Base-by-base conservation (phyloP, 805 yeast genomes). In the Yarrowia deformans region DNA sequence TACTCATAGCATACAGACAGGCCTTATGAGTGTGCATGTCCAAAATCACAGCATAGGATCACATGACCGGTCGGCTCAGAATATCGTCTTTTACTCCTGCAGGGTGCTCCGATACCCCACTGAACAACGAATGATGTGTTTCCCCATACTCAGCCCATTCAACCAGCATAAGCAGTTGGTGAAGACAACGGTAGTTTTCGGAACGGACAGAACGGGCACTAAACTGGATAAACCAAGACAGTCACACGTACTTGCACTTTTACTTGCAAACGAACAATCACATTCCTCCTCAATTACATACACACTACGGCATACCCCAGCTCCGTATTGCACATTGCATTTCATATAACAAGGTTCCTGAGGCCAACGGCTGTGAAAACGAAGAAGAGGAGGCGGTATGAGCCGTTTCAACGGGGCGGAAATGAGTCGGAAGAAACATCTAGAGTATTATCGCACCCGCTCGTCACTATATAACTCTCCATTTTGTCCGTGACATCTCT, bases 51-150 rank as follows among this genome's bases (percentile, higher is more conserved):
- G n/a, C n/a, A n/a, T n/a, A n/a, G n/a, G 10, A 40, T 40, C 45
- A 40, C 45, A 16, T 40, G 45, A 16, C 16, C 29, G 29, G 16
- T 40, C 18, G 16, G 45, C 45, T 40, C 45, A 40, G 45, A 40
- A 40, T 40, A 40, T 40, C 45, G 18, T 16, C 45, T 16, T 45
- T 45, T 45, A 18, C 29, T 45, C 48, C 48, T 45, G 48, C 48
- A 45, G 48, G 48, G 48, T 45, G 48, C 29, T 4, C n/a, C n/a
- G 29, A 18, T 45, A 40, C 48, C 48, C 48, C 48, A 45, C 48
- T 18, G 48, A 45, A 18, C 10, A 12, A 2, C 12, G 14, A 8
- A 8, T n/a, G 29, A 2, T 23, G 29, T 23, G 29, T 2, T 23
- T 23, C 16, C 1, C 16, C 5, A 39, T 39, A 39, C 16, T 4